A percentile compares a stretch with the other conserved stretches of the same genome.
Conservation (phyloP, 2,329 filamentous ascomycete species). For the Ramichloridium luteum region DNA sequence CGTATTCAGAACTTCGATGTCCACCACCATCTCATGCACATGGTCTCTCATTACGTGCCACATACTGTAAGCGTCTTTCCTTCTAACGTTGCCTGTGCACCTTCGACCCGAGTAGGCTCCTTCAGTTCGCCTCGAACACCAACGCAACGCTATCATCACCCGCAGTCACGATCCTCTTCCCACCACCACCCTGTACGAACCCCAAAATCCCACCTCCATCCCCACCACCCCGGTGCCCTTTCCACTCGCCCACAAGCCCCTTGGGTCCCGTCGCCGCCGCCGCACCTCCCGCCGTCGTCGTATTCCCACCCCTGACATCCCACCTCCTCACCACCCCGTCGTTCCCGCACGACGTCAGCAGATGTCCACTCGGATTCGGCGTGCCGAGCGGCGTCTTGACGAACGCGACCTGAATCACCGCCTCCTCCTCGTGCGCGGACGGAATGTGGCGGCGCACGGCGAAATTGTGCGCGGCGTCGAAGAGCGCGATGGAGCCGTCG, state of each 20-base stretch:
- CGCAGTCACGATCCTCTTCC: slow-evolving; percentile 69
- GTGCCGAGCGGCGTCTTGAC: slow-evolving; percentile 38
- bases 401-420: slow-evolving; percentile 89
- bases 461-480: slow-evolving; percentile 76
- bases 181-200: slow-evolving; percentile 71
- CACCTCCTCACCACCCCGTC: slow-evolving; percentile 83
- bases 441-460: slow-evolving; percentile 71
- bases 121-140: slow-evolving; percentile 40
- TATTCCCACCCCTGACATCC: slow-evolving; percentile 63
- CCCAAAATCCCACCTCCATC: slow-evolving; percentile 81
- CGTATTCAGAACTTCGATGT: no score
- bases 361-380: slow-evolving; percentile 36
- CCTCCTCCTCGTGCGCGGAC: slow-evolving; percentile 74
- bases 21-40: no score
- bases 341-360: slow-evolving; percentile 80
- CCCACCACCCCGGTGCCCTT: slow-evolving; percentile 64
- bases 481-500: slow-evolving; percentile 64
- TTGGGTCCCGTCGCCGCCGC: slow-evolving; percentile 46
- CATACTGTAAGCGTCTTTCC: no score
- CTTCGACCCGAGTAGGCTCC: no score
- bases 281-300: slow-evolving; percentile 52
- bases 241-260: slow-evolving; percentile 77
- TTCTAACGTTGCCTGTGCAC: no score
- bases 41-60: no score
- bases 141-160: slow-evolving; percentile 70